Evolutionary conservation across 148 eudicot species (phyloP).

Genomic region (Chenopodium quinoa): DNA sequence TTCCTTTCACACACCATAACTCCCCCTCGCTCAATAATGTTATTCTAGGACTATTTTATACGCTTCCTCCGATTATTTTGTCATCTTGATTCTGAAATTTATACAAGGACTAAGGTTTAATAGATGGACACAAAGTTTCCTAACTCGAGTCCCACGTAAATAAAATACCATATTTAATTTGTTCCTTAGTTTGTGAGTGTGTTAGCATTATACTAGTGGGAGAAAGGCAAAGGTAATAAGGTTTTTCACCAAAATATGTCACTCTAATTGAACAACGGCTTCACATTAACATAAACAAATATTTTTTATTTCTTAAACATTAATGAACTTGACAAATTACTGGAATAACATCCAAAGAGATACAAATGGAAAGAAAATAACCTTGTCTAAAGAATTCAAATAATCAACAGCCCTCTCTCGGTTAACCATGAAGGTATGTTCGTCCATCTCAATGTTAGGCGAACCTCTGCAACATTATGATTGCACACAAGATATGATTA

Average conservation of each 20-base stretch:
- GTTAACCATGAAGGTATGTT: conserved; percentile 87
- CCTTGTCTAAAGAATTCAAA: conserved; percentile 93
- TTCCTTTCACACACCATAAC: background rate
- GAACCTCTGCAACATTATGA: conserved; percentile 62
- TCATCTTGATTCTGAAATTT: background rate
- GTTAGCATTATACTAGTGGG: too few relatives aligned
- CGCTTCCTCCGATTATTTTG: background rate
- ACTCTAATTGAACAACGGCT: too few relatives aligned
- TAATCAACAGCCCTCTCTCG: conserved; percentile 97
- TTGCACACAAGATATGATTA: background rate
- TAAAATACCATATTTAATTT: too few relatives aligned
- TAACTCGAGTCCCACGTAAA: background rate
- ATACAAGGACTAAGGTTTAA: too few relatives aligned
- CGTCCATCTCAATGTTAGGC: conserved; percentile 98
- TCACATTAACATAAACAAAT: too few relatives aligned
- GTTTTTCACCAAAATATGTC: too few relatives aligned
- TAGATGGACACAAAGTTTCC: background rate
- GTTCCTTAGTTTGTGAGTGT: too few relatives aligned
- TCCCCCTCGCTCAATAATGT: background rate
- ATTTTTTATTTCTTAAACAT: too few relatives aligned
- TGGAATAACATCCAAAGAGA: background rate
- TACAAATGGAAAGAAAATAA: background rate
- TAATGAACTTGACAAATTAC: background rate
- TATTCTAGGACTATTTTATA: background rate
- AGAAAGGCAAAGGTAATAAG: too few relatives aligned